phyloP scores from a whole-genome alignment of 2,329 filamentous ascomycete genomes.

The Arthroderma uncinatum region DNA sequence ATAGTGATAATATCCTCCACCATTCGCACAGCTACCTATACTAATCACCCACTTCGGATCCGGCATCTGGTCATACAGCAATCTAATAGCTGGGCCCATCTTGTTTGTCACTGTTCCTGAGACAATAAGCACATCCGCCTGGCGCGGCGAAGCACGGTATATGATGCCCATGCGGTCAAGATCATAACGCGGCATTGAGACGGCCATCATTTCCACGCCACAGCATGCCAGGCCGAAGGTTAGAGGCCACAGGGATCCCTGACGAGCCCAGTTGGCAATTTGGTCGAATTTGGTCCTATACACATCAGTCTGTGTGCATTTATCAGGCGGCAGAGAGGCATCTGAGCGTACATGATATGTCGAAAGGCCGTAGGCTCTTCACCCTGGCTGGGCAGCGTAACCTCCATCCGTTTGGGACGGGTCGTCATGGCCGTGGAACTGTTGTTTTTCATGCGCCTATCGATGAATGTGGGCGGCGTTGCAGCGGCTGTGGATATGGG shows the following conservation, averaged over 20 bases:
- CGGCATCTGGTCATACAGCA: conserved; percentile 93
- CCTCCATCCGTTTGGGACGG: neutral
- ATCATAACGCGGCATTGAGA: conserved; percentile 78
- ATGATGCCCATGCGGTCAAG: conserved; percentile 83
- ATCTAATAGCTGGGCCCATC: conserved; percentile 82
- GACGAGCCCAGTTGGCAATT: conserved; percentile 72
- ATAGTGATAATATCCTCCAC: conserved; percentile 80
- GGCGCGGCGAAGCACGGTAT: conserved; percentile 76
- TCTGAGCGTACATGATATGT: neutral
- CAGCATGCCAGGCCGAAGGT: conserved; percentile 83
- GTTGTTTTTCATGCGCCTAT: neutral
- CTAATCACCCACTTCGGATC: conserved; percentile 78
- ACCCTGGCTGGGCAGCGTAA: neutral
- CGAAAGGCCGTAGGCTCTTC: neutral
- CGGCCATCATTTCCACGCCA: conserved; percentile 86
- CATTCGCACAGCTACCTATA: conserved; percentile 78
- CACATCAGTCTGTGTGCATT: neutral
- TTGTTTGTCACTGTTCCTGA: conserved; percentile 91
- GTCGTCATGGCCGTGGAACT: neutral
- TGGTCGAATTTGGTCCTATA: conserved; percentile 63
- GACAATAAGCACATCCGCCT: conserved; percentile 89
- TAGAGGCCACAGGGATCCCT: conserved; percentile 79
- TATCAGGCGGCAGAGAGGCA: no score
- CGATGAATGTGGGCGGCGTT: neutral
- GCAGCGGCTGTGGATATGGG: neutral